A percentile compares a stretch with the other conserved stretches of the same genome.
These are phyloP conservation scores for Stipa capillata DNA, from an alignment of 176 grass and related monocot species.

Conservation along the genomic window DNA sequence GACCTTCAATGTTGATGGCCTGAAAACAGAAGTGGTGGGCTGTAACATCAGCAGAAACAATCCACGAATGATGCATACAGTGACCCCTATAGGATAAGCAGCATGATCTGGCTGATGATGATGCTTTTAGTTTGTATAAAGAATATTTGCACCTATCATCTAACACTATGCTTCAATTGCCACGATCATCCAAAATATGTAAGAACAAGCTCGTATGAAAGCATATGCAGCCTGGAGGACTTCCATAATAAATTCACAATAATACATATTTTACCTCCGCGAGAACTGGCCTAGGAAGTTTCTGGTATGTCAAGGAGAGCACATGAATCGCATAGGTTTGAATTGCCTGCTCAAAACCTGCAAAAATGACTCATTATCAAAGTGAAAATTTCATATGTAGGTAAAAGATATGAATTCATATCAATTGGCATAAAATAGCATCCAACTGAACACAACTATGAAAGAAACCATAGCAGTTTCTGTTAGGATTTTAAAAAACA, in stretches of 20 bases:
- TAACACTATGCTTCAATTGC: not conserved
- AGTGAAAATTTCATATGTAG: not conserved
- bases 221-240: too few species aligned
- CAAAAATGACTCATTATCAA: not conserved
- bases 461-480: not conserved
- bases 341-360: constrained; percentile 99
- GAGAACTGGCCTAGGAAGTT: constrained; percentile 89
- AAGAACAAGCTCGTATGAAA: not conserved
- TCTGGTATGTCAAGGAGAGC: constrained; percentile 93
- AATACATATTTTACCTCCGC: constrained; percentile 55
- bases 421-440: not conserved
- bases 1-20: constrained; percentile 93
- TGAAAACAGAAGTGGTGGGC: constrained; percentile 7
- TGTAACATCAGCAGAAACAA: not conserved
- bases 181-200: not conserved
- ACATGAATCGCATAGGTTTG: constrained; percentile 85
- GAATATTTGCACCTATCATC: not conserved
- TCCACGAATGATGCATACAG: not conserved
- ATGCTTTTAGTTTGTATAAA: not conserved
- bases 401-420: not conserved
- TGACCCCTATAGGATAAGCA: not conserved
- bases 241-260: constrained; percentile 1
- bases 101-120: not conserved
- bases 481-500: not conserved
- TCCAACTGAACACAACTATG: not conserved